Evolutionary conservation across 31 red algal genomes (phyloP).

Genomic region (Asparagopsis taxiformis): DNA sequence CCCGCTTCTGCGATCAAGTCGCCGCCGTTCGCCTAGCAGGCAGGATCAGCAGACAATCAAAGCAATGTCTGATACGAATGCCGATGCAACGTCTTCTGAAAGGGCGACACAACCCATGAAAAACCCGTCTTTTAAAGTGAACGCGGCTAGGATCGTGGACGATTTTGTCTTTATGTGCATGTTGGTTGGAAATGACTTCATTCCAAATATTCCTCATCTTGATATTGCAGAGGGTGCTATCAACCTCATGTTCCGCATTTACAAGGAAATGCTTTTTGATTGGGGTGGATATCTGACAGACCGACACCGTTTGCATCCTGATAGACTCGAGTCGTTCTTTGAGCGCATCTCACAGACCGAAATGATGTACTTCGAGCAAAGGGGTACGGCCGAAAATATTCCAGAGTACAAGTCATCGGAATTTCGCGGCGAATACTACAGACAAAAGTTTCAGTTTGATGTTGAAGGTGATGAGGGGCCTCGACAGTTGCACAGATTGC

Average conservation of each 20-base stretch:
- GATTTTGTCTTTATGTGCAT: constrained; percentile 99
- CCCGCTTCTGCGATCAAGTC: constrained; percentile 8
- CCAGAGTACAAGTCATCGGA: constrained; percentile 55
- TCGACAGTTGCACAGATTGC: constrained; percentile 15
- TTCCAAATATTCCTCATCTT: constrained; percentile 92
- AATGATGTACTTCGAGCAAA: constrained; percentile 79
- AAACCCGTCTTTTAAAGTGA: constrained; percentile 5
- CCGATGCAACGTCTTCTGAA: neutral
- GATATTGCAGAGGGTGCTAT: constrained; percentile 96
- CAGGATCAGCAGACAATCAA: constrained; percentile 24
- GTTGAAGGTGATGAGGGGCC: constrained; percentile 35
- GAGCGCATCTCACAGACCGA: constrained; percentile 66
- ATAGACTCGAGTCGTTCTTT: constrained; percentile 86
- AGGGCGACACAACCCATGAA: neutral
- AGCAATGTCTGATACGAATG: neutral
- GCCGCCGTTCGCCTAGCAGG: constrained; percentile 13
- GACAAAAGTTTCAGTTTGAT: constrained; percentile 71
- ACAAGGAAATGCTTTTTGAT: constrained; percentile 78
- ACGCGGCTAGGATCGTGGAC: constrained; percentile 82
- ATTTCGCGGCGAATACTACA: constrained; percentile 83
- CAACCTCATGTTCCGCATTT: constrained; percentile 82
- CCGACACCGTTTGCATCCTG: constrained; percentile 80
- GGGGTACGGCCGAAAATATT: constrained; percentile 62
- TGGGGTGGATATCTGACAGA: constrained; percentile 89
- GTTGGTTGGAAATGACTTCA: constrained; percentile 96